phyloP scores from a whole-genome alignment of 306 rosid genomes.

The Argentina anserina region DNA sequence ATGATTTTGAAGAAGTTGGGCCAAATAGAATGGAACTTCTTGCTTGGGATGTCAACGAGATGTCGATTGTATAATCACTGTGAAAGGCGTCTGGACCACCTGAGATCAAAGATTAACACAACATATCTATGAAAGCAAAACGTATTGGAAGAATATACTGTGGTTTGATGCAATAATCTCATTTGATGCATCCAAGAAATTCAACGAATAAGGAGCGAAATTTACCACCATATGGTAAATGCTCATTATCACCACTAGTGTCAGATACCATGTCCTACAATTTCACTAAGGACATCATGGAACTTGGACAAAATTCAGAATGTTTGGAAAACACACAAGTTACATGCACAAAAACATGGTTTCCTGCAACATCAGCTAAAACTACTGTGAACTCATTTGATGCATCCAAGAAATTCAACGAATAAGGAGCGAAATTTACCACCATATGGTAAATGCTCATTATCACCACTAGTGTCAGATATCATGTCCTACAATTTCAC shows the following conservation, averaged over 20 bases:
- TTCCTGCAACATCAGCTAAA: conserved; percentile 7
- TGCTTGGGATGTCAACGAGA: background rate
- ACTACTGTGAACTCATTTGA: background rate
- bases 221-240: background rate
- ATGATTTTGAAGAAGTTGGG: background rate
- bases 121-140: background rate
- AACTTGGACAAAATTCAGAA: conserved; percentile 6
- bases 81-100: background rate
- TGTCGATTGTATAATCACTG: background rate
- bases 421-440: background rate
- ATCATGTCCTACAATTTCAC: background rate
- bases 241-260: background rate
- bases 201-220: background rate
- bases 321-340: background rate
- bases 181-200: background rate
- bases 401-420: background rate
- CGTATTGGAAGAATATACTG: background rate
- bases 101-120: background rate
- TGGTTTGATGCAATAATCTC: background rate
- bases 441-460: background rate
- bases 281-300: background rate
- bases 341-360: conserved; percentile 8
- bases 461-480: background rate
- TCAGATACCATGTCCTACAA: background rate
- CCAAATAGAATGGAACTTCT: background rate